Base-by-base conservation (phyloP, 495 filamentous ascomycete genomes). In the Darksidea phi region DNA sequence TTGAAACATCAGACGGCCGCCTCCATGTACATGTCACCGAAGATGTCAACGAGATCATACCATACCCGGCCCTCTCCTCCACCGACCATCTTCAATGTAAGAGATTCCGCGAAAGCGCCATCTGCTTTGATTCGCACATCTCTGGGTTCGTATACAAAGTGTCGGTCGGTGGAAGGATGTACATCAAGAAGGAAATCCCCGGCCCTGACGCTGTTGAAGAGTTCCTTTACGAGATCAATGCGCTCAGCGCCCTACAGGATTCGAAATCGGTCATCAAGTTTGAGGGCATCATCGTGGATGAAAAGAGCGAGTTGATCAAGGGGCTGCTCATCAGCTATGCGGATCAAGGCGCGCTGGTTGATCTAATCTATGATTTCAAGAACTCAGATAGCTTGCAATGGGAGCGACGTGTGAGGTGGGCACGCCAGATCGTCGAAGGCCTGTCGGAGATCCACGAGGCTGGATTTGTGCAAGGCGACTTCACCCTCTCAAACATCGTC, bases 81-180 rank as follows among this genome's bases (percentile, higher is more conserved):
- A 81, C 97, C 58, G 79, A 85, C 20, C 93, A 97, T 74, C 77
- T 97, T 52, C 69, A 75, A 15, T 90, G 88, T 64, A 80, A 75
- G 15, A 79, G 81, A 26, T 81, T 91, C 65, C 81, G 75, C 21
- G 92, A 97, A 71, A 81, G 81, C 45, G 82, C 88, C 15, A 71
- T 97, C 2, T 80, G 87, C 52, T 97, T 98, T 70, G 88, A 95
- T 62, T 86, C 88, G 1, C 94, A 98, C 70, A 79, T 97, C 65
- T 97, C 94, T 10, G 94, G 94, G 0, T 98, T 97, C 71, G 94
- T 98, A 32, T 98, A 98, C 79, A 96, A 93, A 75, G 91, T 98
- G 45, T 79, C 75, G 8, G 80, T 90, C 25, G 74, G 80, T 57
- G 86, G 83, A 37, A 75, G 82, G 47, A 76, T 83, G 15, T 89